phyloP scores from a whole-genome alignment of 805 yeast genomes.

The Jamesozyma hellenica region DNA sequence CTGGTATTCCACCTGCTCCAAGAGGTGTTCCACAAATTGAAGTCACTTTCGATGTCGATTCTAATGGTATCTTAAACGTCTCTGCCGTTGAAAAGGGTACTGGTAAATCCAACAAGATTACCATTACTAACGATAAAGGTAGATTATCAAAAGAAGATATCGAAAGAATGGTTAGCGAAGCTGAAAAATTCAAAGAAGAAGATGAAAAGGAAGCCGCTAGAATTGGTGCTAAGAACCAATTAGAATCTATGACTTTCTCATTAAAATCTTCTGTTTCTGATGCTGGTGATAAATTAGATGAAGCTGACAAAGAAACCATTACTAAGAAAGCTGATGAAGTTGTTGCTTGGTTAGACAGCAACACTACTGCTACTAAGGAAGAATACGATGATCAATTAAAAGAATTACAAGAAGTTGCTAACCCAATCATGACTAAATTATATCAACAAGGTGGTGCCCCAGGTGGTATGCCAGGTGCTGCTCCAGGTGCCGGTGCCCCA shows the following conservation, averaged over 20 bases:
- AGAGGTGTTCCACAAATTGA: slow-evolving; percentile 98
- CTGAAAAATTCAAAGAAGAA: slow-evolving; percentile 95
- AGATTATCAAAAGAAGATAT: slow-evolving; percentile 96
- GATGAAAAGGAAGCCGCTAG: slow-evolving; percentile 92
- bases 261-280: slow-evolving; percentile 75
- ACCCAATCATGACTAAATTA: slow-evolving; percentile 95
- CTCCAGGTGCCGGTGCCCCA: slow-evolving; percentile 63
- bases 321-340: slow-evolving; percentile 77
- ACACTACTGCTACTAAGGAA: slow-evolving; percentile 85
- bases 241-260: slow-evolving; percentile 92
- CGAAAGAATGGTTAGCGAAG: slow-evolving; percentile 95
- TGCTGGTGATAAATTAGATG: slow-evolving; percentile 71
- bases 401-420: slow-evolving; percentile 92
- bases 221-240: slow-evolving; percentile 88
- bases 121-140: slow-evolving; percentile 98
- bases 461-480: slow-evolving; percentile 56
- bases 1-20: slow-evolving; percentile 98
- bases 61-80: slow-evolving; percentile 95
- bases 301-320: slow-evolving; percentile 61
- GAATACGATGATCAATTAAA: slow-evolving; percentile 90
- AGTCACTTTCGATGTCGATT: slow-evolving; percentile 94
- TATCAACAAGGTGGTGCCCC: slow-evolving; percentile 86
- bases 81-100: slow-evolving; percentile 98
- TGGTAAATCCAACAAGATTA: slow-evolving; percentile 92
- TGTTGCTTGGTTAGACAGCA: slow-evolving; percentile 84